Evolutionary conservation across 306 rosid genomes (phyloP).

Genomic region (Ormosia semicastrata): DNA sequence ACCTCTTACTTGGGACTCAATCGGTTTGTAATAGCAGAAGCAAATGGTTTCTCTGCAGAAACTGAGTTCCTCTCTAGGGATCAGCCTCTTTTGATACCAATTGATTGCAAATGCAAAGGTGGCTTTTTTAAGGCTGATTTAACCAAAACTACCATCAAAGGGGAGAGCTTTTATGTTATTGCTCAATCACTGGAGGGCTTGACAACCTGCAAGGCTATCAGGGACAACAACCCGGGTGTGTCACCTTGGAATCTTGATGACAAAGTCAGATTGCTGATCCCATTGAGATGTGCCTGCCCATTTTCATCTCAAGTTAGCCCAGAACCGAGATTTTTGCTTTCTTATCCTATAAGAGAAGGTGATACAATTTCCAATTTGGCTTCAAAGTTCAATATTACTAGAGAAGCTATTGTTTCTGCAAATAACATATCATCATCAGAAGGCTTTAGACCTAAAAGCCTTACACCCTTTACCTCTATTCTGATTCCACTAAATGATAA

Average conservation of each 20-base stretch:
- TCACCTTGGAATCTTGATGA: conserved; percentile 54
- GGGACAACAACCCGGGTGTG: conserved; percentile 56
- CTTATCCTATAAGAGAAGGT: conserved; percentile 69
- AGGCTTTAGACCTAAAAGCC: conserved; percentile 27
- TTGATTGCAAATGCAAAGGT: conserved; percentile 63
- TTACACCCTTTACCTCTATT: conserved; percentile 58
- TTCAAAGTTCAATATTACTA: conserved; percentile 59
- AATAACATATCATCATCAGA: conserved; percentile 51
- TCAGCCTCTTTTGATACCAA: conserved; percentile 72
- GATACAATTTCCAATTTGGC: conserved; percentile 69
- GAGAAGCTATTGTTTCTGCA: conserved; percentile 51
- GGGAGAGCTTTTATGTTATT: conserved; percentile 71
- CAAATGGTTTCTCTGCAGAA: conserved; percentile 67
- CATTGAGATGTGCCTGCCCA: conserved; percentile 83
- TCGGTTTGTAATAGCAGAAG: conserved; percentile 47
- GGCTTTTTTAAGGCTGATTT: conserved; percentile 54
- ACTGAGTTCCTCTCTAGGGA: conserved; percentile 55
- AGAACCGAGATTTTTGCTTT: conserved; percentile 51
- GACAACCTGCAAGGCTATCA: conserved; percentile 67
- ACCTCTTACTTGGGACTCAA: conserved; percentile 70
- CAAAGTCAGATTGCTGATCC: conserved; percentile 48
- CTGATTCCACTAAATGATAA: conserved; percentile 61
- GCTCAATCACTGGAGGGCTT: conserved; percentile 73
- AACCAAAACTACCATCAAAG: conserved; percentile 51
- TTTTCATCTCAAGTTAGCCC: conserved; percentile 39